Base-by-base conservation (phyloP, 495 filamentous ascomycete species). In the Penicillium antarcticum region DNA sequence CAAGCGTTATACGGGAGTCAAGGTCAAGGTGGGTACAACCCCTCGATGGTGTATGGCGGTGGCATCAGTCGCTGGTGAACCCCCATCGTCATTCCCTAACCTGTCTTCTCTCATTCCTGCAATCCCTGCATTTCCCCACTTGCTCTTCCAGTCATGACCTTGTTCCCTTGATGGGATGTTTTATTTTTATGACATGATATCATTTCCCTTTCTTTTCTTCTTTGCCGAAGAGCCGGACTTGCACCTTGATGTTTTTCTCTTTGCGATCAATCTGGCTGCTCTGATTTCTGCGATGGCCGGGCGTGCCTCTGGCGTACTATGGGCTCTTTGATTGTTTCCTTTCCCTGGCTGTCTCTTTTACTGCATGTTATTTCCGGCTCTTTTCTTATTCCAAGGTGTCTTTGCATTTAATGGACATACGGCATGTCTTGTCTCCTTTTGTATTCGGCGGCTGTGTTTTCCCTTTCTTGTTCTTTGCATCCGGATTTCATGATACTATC, bases 21-120 rank as follows among this genome's bases (percentile, higher is more conserved):
- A 83, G 83, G 84, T 77, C 91, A 92, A 95, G 92, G 92, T 96
- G 94, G 91, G 89, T 96, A 92, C 84, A 91, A 89, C 71, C 87
- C 83, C 57, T 72, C 72, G 48, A 86, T 91, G 84, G 88, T 91
- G 81, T 96, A 96, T 70, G 89, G 87, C 51, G 78, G 80, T 65
- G 83, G 82, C 51, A 85, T 87, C 64, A 77, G 77, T 68, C 77
- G 84, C 58, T 89, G 88, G 86, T 92, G 84, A 86, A 73, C 64
- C 58, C 62, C 43, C 53, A 44, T 37, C 50, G 39, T 46, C 44
- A 48, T 42, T 31, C 34, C 36, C 50, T 47, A 55, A 29, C 24
- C 3, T 45, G 26, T 42, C 45, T 56, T 49, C 42, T 41, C 39
- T 45, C 34, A 14, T 57, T 37, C 42, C 52, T 31, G 42, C 38